Conservation (phyloP, 2,329 filamentous ascomycete species). For the Setomelanomma holmii region DNA sequence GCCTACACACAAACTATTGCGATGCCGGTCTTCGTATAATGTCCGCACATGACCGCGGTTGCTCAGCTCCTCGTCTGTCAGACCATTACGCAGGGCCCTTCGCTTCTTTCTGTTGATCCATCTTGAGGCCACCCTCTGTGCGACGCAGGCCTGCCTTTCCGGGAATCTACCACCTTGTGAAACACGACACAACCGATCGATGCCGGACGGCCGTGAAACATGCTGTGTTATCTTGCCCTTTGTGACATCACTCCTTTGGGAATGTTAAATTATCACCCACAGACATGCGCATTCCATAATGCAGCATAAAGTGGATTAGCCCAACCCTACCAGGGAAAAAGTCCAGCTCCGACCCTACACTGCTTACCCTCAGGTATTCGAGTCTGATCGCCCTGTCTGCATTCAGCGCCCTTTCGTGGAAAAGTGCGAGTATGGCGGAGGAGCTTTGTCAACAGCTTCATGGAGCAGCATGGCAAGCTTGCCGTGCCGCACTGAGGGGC, state of each 20-base stretch:
- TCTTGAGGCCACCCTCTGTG: constrained; percentile 1
- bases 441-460: no score
- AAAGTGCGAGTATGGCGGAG: no score
- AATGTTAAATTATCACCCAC: no score
- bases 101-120: constrained; percentile 7
- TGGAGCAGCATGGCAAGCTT: neutral
- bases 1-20: neutral
- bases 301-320: no score
- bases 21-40: neutral
- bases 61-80: neutral
- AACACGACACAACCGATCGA: constrained; percentile 18
- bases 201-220: constrained; percentile 8
- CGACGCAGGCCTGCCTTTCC: no score
- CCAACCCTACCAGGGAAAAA: no score
- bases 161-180: constrained; percentile 16
- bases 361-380: no score
- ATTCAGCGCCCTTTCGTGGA: no score
- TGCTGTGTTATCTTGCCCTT: constrained; percentile 7
- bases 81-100: neutral
- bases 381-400: no score
- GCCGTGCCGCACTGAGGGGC: neutral
- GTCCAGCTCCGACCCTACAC: no score
- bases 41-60: neutral
- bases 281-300: no score
- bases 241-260: neutral